phyloP scores from a whole-genome alignment of 2,329 filamentous ascomycete species.

The Cryphonectria japonica region DNA sequence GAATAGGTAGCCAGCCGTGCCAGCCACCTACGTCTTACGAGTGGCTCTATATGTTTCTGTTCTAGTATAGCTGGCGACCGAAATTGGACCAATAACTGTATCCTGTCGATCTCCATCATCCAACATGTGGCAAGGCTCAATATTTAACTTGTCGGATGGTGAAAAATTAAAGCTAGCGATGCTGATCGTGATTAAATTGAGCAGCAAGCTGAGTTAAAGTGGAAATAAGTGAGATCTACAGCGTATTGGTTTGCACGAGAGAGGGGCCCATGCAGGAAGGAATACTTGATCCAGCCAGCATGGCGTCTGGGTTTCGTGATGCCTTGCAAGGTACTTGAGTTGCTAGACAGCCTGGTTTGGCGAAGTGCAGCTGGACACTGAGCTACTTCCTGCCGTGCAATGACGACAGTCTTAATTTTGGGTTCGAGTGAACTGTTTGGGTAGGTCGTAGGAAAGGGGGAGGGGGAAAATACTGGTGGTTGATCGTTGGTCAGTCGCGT shows the following conservation, averaged over 20 bases:
- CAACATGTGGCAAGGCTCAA: neutral
- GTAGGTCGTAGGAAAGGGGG: neutral
- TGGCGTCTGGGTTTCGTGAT: neutral
- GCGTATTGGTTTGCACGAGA: neutral
- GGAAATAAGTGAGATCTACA: too few species aligned
- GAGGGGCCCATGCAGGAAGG: neutral
- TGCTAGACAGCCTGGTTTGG: neutral
- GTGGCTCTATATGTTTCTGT: neutral
- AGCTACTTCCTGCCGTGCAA: neutral
- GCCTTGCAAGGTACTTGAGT: neutral
- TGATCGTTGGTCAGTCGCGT: neutral
- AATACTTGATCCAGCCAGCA: neutral
- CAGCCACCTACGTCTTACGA: too few species aligned
- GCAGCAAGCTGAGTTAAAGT: neutral
- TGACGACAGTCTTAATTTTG: neutral
- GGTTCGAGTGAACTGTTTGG: neutral
- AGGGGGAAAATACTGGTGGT: neutral
- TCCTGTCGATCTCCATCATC: too few species aligned
- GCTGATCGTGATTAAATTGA: neutral
- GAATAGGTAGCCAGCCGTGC: too few species aligned
- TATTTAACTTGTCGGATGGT: neutral
- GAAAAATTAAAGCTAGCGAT: neutral
- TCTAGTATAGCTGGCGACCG: neutral
- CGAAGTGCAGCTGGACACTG: neutral
- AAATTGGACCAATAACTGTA: neutral